A percentile compares a stretch with the other conserved stretches of the same genome.
Conservation (phyloP, 2,329 filamentous ascomycete genomes). For the Fusarium hostae region DNA sequence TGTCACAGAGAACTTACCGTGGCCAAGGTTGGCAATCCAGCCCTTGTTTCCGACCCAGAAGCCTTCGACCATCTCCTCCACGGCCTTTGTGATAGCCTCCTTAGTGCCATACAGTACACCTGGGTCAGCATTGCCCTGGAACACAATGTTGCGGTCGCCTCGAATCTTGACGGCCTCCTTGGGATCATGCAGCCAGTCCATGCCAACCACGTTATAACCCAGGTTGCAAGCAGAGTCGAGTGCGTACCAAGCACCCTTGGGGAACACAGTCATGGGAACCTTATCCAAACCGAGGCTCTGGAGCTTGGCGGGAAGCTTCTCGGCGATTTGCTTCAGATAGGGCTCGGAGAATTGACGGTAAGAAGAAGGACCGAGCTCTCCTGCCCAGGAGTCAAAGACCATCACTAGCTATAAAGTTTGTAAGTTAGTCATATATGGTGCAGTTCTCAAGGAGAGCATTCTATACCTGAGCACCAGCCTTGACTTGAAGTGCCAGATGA, state of each 20-base stretch:
- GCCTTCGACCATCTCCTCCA: conserved; percentile 87
- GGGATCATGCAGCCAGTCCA: conserved; percentile 95
- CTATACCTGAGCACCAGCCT: conserved; percentile 85
- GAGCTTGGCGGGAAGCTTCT: conserved; percentile 79
- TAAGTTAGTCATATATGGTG: neutral
- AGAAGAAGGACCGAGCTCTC: conserved; percentile 84
- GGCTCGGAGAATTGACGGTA: conserved; percentile 90
- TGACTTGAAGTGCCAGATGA: conserved; percentile 90
- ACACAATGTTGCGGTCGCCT: conserved; percentile 75
- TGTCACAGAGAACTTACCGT: conserved; percentile 69
- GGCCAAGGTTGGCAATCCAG: conserved; percentile 97
- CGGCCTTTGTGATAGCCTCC: conserved; percentile 82
- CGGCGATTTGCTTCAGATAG: conserved; percentile 85
- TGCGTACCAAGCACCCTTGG: conserved; percentile 97
- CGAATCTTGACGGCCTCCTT: conserved; percentile 84
- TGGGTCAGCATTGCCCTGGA: conserved; percentile 97
- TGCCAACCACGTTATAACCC: conserved; percentile 91
- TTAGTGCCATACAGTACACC: conserved; percentile 89
- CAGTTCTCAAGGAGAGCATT: neutral
- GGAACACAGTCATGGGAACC: conserved; percentile 98
- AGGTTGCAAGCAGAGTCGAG: conserved; percentile 87
- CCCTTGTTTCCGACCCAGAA: conserved; percentile 85
- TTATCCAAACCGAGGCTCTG: conserved; percentile 78
- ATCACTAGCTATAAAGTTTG: conserved; percentile 74
- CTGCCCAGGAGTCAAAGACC: conserved; percentile 98